These are phyloP conservation scores for Rhodotorula taiwanensis DNA, from an alignment of 768 basidiomycete species.

Conservation along the genomic window DNA sequence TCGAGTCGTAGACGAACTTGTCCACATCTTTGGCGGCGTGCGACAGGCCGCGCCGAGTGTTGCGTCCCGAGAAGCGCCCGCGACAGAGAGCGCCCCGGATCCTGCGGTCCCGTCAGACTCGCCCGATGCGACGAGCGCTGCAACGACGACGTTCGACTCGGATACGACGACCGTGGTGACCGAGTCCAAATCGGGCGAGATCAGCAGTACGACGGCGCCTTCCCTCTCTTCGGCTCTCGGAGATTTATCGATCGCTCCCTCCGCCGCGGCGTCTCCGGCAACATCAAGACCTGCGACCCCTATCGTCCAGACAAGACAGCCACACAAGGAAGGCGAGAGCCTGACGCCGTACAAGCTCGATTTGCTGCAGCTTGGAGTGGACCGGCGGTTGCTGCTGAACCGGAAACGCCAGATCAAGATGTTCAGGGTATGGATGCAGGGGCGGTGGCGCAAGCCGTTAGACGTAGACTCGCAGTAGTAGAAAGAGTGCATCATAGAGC, in stretches of 20 bases:
- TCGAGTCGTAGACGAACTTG: constrained; percentile 46
- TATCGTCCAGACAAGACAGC: background rate
- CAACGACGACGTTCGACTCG: background rate
- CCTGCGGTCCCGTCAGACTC: no score
- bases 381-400: constrained; percentile 83
- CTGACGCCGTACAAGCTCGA: constrained; percentile 49
- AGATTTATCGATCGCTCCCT: background rate
- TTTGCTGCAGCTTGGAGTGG: constrained; percentile 79
- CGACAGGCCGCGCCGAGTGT: background rate
- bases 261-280: background rate
- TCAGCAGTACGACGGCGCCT: background rate
- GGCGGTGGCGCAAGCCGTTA: constrained; percentile 13
- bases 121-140: background rate
- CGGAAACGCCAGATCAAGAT: constrained; percentile 90
- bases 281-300: background rate
- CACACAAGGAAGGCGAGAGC: background rate
- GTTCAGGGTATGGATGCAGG: constrained; percentile 88
- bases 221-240: background rate
- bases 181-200: background rate
- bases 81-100: no score
- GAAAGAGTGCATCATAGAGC: background rate
- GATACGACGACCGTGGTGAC: background rate
- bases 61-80: background rate
- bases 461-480: background rate
- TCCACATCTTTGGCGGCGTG: constrained; percentile 57